phyloP scores from a whole-genome alignment of 1,139 yeast genomes.

The Candida labiduridarum region DNA sequence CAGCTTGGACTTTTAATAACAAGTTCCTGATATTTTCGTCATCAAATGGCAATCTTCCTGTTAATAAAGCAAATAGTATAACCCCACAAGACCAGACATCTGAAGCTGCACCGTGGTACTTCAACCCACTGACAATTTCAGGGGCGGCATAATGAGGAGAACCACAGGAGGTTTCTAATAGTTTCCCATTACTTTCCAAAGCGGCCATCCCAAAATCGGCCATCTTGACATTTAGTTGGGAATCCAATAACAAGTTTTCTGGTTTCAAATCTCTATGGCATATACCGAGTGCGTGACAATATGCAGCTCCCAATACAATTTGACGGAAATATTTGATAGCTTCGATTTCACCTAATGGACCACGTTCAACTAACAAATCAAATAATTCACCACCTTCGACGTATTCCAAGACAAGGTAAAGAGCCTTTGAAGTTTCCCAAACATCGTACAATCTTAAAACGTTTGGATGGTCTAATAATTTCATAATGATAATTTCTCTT shows the following conservation, averaged over 20 bases:
- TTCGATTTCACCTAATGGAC: conserved; percentile 75
- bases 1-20: conserved; percentile 73
- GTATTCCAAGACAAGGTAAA: conserved; percentile 73
- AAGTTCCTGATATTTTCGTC: conserved; percentile 76
- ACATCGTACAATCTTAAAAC: conserved; percentile 77
- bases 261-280: conserved; percentile 85
- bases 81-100: conserved; percentile 91
- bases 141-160: conserved; percentile 91
- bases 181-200: conserved; percentile 67
- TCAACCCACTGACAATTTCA: conserved; percentile 76
- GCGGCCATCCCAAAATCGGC: conserved; percentile 94
- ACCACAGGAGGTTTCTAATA: conserved; percentile 80
- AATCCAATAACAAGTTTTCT: conserved; percentile 71
- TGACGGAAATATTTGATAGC: conserved; percentile 78
- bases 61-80: conserved; percentile 71
- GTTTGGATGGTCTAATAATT: conserved; percentile 73
- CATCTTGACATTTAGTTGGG: conserved; percentile 66
- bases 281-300: conserved; percentile 78
- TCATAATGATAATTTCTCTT: conserved; percentile 82
- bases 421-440: conserved; percentile 80
- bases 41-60: conserved; percentile 82
- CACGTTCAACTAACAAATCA: conserved; percentile 74
- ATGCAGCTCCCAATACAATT: conserved; percentile 76
- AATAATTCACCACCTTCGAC: conserved; percentile 85
- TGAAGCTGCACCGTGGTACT: conserved; percentile 80